Conservation (phyloP, 1,284 basidiomycete species). For the Malassezia japonica region DNA sequence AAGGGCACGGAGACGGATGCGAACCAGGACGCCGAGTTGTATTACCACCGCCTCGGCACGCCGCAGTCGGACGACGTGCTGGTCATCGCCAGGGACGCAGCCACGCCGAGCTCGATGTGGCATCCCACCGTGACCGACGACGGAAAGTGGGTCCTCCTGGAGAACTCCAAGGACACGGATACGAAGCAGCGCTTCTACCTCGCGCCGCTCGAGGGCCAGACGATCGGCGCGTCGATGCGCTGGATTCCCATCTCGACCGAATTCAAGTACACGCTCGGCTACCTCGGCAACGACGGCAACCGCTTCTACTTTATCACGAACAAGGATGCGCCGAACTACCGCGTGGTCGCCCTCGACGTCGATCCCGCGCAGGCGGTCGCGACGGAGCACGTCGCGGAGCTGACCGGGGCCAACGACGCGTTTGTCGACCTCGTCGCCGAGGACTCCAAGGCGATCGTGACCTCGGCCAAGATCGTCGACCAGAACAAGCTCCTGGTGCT, state of each 20-base stretch:
- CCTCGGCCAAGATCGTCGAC: conserved; percentile 55
- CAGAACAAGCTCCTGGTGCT: conserved; percentile 58
- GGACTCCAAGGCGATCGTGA: conserved; percentile 58
- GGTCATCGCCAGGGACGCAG: conserved; percentile 33
- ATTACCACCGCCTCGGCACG: conserved; percentile 42
- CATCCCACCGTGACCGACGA: conserved; percentile 33
- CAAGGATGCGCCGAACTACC: conserved; percentile 41
- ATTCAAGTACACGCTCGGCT: conserved; percentile 35
- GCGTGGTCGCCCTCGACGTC: conserved; percentile 31
- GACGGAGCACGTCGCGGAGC: conserved; percentile 29
- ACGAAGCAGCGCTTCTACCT: conserved; percentile 33
- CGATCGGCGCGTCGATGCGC: conserved; percentile 19
- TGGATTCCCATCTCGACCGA: conserved; percentile 38
- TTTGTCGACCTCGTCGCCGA: conserved; percentile 64
- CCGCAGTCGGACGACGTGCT: conserved; percentile 36
- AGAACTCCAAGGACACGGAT: conserved; percentile 40
- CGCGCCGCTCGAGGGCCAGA: conserved; percentile 25
- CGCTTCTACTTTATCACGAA: conserved; percentile 45
- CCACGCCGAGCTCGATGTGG: conserved; percentile 36
- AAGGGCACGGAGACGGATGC: conserved; percentile 44
- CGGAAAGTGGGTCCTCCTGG: conserved; percentile 34
- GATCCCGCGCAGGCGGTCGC: conserved; percentile 19
- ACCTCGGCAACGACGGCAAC: conserved; percentile 36
- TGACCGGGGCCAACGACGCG: conserved; percentile 23
- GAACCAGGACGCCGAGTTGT: conserved; percentile 41